Base-by-base conservation (phyloP, 352 stramenopile genomes). In the Phytophthora agathidicida region DNA sequence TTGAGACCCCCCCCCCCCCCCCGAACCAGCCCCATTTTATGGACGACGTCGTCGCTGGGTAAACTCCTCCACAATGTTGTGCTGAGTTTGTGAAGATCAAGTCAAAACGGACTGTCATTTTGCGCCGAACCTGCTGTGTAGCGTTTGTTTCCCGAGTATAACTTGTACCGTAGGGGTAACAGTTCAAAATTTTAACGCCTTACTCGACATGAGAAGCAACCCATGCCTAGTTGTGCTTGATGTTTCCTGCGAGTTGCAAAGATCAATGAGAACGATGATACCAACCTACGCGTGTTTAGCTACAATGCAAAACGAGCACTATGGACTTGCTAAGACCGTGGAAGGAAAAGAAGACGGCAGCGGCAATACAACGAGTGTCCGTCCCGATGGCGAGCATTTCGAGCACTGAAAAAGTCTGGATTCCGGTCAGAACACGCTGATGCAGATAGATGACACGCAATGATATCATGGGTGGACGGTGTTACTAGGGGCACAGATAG, bases 141-240 rank as follows among this genome's bases (percentile, higher is more conserved):
- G 17, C 35, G 24, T 50, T 41, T 62, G 22, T 10, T 45, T 33
- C 26, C 42, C n/a, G n/a, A n/a, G n/a, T n/a, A n/a, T n/a, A n/a
- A n/a, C 16, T 62, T 54, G 10, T n/a, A n/a, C n/a, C n/a, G 5
- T 19, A 32, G 41, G 28, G n/a, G 43, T 43, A 49, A 59, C 49
- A 45, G n/a, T n/a, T n/a, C 38, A 41, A 65, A 65, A 65, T 48
- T 65, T 65, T 65, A 47, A 38, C 20, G 36, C 33, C 37, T 44
- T 31, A 45, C 16, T 19, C 22, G n/a, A n/a, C 36, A 19, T 38
- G 20, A 37, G 10, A 19, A 24, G 30, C 39, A 57, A 64, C 37
- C 56, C 56, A 65, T 42, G 48, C 43, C 48, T 26, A 23, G 17
- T 24, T 36, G 30, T 48, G 47, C 7, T 38, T 19, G 26, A 31